Evolutionary conservation across 2,329 filamentous ascomycete species (phyloP), one percentile per base, ranked within the genome.

Genomic region (Capronia coronata): DNA sequence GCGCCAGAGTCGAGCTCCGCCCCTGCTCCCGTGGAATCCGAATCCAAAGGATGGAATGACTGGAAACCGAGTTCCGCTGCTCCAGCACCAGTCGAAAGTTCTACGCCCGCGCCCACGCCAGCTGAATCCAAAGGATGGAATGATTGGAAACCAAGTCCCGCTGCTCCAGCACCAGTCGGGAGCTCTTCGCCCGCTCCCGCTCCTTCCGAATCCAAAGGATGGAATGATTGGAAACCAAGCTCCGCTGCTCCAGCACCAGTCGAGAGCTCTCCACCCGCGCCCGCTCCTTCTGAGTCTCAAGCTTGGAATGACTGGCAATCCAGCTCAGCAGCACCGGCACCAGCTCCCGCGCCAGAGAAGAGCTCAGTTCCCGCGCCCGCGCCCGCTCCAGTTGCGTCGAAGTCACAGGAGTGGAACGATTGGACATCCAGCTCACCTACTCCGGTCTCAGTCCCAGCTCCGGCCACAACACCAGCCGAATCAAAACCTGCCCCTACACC

Each of bases 351-450:
- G n/a, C 19, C 19, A 16, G 38, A 25, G 18, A 41, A 23, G 11
- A 41, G 21, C 38, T 25, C 19, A 10, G 25, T 10, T 5, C 10
- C 25, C 8, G 25, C 25, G 25, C 10, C 25, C 8, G 34, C 34
- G 7, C 34, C 34, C 8, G n/a, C 34, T 37, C 34, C 34, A 6
- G 14, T 16, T 8, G 6, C 34, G 7, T 37, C 34, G 3, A 9
- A 18, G 9, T 37, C 34, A n/a, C 34, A 16, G 13, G 34, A 14
- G 2, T 46, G 43, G 43, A 37, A 37, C 14, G 34, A 37, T 16
- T 48, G 46, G 46, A 43, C 9, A 5, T 30, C 22, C 42, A 35
- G 38, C 5, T n/a, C 46, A 10, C 13, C 46, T 10, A 37, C 45
- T 35, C 14, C 32, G 5, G 32, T n/a, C 16, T 13, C 32, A 5